These are phyloP conservation scores for Pythium sp. DNA, from an alignment of 352 stramenopile species.

Conservation along the genomic window DNA sequence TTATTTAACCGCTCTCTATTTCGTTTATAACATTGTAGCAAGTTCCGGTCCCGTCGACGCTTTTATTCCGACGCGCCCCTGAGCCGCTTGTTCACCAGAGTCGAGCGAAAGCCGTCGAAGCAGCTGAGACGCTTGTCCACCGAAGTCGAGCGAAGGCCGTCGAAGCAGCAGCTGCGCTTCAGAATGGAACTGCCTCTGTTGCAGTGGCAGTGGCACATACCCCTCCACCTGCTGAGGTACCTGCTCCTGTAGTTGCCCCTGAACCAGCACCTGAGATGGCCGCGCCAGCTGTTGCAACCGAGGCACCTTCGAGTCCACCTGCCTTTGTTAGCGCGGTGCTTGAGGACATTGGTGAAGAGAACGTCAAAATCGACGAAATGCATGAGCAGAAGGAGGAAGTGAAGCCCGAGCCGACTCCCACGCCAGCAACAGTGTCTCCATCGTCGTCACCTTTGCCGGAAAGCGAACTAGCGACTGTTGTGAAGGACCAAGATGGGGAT, in stretches of 20 bases:
- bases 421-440: neutral
- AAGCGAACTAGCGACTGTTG: neutral
- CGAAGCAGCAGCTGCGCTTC: conserved; percentile 10
- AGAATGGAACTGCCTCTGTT: conserved; percentile 5
- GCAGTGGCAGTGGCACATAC: neutral
- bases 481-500: conserved; percentile 52
- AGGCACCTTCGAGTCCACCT: neutral
- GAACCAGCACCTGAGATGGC: neutral
- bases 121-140: conserved; percentile 26
- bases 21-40: conserved; percentile 26
- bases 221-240: neutral
- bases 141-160: conserved; percentile 6
- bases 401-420: conserved; percentile 1
- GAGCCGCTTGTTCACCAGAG: conserved; percentile 26
- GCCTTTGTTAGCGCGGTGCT: neutral
- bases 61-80: conserved; percentile 68
- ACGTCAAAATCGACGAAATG: conserved; percentile 3
- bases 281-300: neutral
- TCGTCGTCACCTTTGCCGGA: neutral
- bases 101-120: conserved; percentile 14
- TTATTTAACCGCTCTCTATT: neutral
- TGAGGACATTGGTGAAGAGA: conserved; percentile 11
- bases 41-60: conserved; percentile 59
- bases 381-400: conserved; percentile 9
- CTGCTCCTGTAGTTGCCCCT: neutral